Percentiles rank a stretch among this genome's conserved stretches.
Conservation (phyloP, 306 rosid genomes). For the Mimosa bimucronata region DNA sequence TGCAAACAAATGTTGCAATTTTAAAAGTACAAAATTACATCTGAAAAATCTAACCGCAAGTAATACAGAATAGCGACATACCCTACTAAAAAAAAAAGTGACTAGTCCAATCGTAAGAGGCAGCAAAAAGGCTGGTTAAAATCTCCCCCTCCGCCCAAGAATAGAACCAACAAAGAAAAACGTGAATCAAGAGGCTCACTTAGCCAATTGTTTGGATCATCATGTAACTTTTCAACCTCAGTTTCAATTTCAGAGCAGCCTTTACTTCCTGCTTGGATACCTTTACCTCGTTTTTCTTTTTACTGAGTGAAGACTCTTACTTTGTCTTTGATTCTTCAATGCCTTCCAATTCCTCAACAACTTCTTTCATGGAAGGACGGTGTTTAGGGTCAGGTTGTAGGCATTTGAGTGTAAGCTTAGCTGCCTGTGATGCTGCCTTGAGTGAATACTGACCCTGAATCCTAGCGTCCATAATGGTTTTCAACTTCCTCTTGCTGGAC, state of each 20-base stretch:
- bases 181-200: neutral
- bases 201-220: neutral
- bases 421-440: conserved; percentile 58
- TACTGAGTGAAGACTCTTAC: conserved; percentile 25
- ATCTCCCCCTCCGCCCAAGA: conserved; percentile 4
- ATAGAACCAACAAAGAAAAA: conserved; percentile 12
- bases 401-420: conserved; percentile 64
- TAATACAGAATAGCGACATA: neutral
- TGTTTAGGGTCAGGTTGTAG: conserved; percentile 54
- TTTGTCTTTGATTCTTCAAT: conserved; percentile 49
- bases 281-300: too few relatives aligned
- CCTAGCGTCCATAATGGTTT: conserved; percentile 54
- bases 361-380: conserved; percentile 86
- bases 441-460: conserved; percentile 73
- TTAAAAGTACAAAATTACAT: neutral
- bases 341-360: conserved; percentile 60
- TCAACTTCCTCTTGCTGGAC: conserved; percentile 48
- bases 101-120: neutral
- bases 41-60: neutral
- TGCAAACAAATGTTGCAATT: neutral
- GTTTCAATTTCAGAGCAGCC: neutral
- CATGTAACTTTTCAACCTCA: neutral
- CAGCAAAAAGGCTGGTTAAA: conserved; percentile 18
- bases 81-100: neutral
- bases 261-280: conserved; percentile 39